Evolutionary conservation across 2,329 filamentous ascomycete species (phyloP), one percentile per base, ranked within the genome.

Genomic region (Alternaria sp.): DNA sequence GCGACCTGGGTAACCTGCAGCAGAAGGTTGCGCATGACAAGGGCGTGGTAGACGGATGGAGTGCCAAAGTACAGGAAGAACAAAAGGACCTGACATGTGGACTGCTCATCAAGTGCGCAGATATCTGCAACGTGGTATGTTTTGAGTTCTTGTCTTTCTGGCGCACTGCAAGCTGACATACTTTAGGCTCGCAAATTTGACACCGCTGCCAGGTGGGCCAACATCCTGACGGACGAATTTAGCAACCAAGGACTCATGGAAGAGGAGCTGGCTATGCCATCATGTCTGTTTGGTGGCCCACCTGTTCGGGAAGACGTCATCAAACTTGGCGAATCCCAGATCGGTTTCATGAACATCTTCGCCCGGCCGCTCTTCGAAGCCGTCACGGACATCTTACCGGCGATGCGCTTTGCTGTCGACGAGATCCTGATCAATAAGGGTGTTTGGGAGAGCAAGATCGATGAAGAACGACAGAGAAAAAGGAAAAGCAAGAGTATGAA

Each of bases 81-180:
- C 88, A 93, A 69, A 91, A 90, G 69, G 89, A 92, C 10, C 82
- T 98, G 50, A 84, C 91, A n/a, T 98, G 96, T 80, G 93, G 93
- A 13, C 83, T 99, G 60, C 83, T 99, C 62, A 97, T 99, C 82
- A 99, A 99, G 80, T 98, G 96, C 77, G 96, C 96, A 43, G 96
- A 99, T 79, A 98, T 99, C 76, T 97, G 95, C 82, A 99, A 99
- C 78, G 96, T 98, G 79, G 92, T 95, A 86, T 79, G 92, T 90
- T 79, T 25, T n/a, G n/a, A 46, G 49, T 6, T 21, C 30, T 8
- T 40, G 13, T 19, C 17, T 28, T 36, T 19, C 17, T 44, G 3
- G 17, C 9, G 26, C 36, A 23, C 15, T 9, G 7, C n/a, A 23
- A 45, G 15, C 49, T 60, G 55, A 63, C 74, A 70, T 21, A 11